phyloP scores from a whole-genome alignment of 805 yeast genomes.

The Lachancea sp. region DNA sequence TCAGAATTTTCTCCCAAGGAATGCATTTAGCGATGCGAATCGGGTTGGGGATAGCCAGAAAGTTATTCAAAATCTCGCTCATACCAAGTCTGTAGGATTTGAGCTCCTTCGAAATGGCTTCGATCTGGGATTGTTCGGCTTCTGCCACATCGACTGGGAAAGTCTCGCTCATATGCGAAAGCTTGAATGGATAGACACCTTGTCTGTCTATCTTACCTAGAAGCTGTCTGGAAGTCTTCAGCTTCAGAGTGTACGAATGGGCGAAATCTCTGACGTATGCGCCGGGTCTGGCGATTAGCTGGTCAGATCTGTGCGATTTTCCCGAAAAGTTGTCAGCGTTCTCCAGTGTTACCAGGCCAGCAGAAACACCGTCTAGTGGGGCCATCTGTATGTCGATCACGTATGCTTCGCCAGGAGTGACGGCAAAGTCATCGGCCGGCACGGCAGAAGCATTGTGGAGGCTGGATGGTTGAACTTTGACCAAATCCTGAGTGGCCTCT shows the following conservation, averaged over 20 bases:
- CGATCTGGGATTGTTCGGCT: slow-evolving; percentile 15
- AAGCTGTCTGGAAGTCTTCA: slow-evolving; percentile 66
- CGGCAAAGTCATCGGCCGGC: slow-evolving; percentile 69
- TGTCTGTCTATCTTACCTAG: slow-evolving; percentile 64
- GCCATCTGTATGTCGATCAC: slow-evolving; percentile 77
- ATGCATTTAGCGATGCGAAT: slow-evolving; percentile 65
- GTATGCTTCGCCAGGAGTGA: slow-evolving; percentile 80
- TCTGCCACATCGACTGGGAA: slow-evolving; percentile 51
- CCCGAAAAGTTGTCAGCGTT: slow-evolving; percentile 60
- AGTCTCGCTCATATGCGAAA: slow-evolving; percentile 57
- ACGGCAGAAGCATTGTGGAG: slow-evolving; percentile 47
- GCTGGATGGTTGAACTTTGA: slow-evolving; percentile 34
- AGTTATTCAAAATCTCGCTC: slow-evolving; percentile 72
- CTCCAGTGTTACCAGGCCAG: slow-evolving; percentile 65
- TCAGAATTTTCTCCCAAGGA: slow-evolving; percentile 60
- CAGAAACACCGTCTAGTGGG: slow-evolving; percentile 45
- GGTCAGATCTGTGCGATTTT: slow-evolving; percentile 46
- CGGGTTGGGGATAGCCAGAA: slow-evolving; percentile 67
- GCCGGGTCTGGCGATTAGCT: slow-evolving; percentile 57
- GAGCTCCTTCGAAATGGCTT: slow-evolving; percentile 46
- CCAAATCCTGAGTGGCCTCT: slow-evolving; percentile 33
- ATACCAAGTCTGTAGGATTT: slow-evolving; percentile 66
- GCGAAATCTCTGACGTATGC: slow-evolving; percentile 82
- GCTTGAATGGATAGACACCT: slow-evolving; percentile 89
- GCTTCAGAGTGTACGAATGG: slow-evolving; percentile 67